Percentiles rank a stretch among this genome's conserved stretches.
phyloP scores from a whole-genome alignment of 2,329 filamentous ascomycete genomes.

The Epichloe bromicola region DNA sequence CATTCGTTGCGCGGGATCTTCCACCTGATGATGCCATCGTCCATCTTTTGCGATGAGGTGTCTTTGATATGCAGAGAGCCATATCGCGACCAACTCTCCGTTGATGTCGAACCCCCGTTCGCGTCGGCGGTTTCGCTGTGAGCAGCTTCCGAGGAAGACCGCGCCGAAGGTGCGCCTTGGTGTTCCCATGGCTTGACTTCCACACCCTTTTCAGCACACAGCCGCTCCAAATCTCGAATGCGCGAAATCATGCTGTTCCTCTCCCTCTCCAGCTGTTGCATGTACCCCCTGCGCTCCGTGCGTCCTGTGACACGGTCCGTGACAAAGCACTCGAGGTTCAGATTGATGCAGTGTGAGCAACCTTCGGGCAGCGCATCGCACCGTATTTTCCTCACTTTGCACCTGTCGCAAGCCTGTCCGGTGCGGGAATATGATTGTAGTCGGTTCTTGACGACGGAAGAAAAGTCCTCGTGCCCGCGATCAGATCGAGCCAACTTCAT shows the following conservation, averaged over 20 bases:
- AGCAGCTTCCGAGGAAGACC: conserved; percentile 13
- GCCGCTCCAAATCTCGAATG: conserved; percentile 54
- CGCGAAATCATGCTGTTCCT: conserved; percentile 53
- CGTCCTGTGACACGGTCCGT: conserved; percentile 79
- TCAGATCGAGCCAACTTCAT: conserved; percentile 38
- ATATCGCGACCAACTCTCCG: conserved; percentile 20
- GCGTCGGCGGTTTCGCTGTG: conserved; percentile 13
- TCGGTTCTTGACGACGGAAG: conserved; percentile 41
- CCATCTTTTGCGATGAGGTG: conserved; percentile 5
- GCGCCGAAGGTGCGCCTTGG: conserved; percentile 14
- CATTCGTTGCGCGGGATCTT: conserved; percentile 20
- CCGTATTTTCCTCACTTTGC: conserved; percentile 82
- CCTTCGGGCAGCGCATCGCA: conserved; percentile 72
- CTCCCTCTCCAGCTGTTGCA: conserved; percentile 63
- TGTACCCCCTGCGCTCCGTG: conserved; percentile 64
- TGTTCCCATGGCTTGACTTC: conserved; percentile 43
- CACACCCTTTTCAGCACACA: conserved; percentile 47
- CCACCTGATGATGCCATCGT: conserved; percentile 11
- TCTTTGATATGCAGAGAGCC: conserved; percentile 24
- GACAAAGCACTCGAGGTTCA: conserved; percentile 66
- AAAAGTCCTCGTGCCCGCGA: conserved; percentile 37
- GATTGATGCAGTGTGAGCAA: conserved; percentile 69
- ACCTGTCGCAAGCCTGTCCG: conserved; percentile 78
- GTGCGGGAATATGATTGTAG: conserved; percentile 48
- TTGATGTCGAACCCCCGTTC: conserved; percentile 6